phyloP scores from a whole-genome alignment of 2,329 filamentous ascomycete genomes.

The Whalleya microplaca region DNA sequence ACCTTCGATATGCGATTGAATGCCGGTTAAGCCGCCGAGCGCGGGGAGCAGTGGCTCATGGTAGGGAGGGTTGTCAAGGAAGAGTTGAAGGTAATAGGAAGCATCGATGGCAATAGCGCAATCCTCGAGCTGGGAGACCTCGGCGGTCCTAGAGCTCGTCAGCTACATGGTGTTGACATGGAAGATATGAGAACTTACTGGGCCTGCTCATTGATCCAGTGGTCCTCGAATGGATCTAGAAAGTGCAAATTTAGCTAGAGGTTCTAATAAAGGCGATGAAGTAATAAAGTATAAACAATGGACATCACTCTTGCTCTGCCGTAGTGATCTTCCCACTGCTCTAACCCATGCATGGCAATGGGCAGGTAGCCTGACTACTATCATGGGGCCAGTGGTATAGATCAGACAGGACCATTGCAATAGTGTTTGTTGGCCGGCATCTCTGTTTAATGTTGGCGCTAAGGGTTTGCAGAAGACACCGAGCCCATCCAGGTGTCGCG shows the following conservation, averaged over 20 bases:
- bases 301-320: slow-evolving; percentile 7
- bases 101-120: slow-evolving; percentile 85
- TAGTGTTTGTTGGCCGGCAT: not conserved
- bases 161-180: slow-evolving; percentile 5
- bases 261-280: not conserved
- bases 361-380: not conserved
- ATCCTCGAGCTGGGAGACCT: slow-evolving; percentile 73
- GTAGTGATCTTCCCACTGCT: not conserved
- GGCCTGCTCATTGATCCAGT: slow-evolving; percentile 44
- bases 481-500: not conserved
- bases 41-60: slow-evolving; percentile 90
- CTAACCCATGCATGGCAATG: not conserved
- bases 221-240: slow-evolving; percentile 44
- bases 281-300: not conserved
- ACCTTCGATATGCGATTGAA: slow-evolving; percentile 74
- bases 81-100: slow-evolving; percentile 80
- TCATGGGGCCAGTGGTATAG: not conserved
- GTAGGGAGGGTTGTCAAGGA: slow-evolving; percentile 70
- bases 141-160: slow-evolving; percentile 51
- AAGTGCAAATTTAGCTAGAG: slow-evolving; percentile 22
- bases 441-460: not conserved
- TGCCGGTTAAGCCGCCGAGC: slow-evolving; percentile 83
- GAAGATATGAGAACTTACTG: slow-evolving; percentile 29
- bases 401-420: not conserved
- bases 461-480: not conserved